Evolutionary conservation across 2,329 filamentous ascomycete species (phyloP), one percentile per base, ranked within the genome.

Genomic region (Pseudofabraea citricarpa): DNA sequence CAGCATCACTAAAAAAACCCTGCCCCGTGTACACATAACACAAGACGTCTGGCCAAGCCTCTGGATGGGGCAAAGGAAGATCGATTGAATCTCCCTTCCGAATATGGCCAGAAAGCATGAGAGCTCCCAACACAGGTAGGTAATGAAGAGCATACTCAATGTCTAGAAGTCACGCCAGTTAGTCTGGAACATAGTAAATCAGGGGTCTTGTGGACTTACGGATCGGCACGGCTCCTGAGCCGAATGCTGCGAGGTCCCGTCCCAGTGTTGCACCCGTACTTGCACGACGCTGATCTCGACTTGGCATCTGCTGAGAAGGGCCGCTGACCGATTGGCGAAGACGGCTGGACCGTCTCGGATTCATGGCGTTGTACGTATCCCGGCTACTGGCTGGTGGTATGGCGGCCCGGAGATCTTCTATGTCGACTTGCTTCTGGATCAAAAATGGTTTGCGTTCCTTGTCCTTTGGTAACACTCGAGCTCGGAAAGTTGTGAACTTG

Each of bases 11-110:
- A 38, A 72, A 45, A 36, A 67, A 63, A 10, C 67, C 68, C 41
- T 69, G 62, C 26, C 73, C 73, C 0, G 72, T 77, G 55, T 81
- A 81, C 20, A 77, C 65, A 52, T 76, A 74, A 4, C 65, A 62
- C n/a, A 79, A 63, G 0, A 77, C 80, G 42, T 75, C 69, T 2
- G 58, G 54, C 79, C 79, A 83, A 6, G 65, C 71, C 40, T 71
- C 69, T 1, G 79, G 77, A 44, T 73, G 66, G 1, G 79, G 79
- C 43, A 83, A 50, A 0, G 78, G 77, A 8, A 83, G 62, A 49
- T 81, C 76, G 40, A 83, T 65, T 2, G 65, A 63, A 52, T 81
- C 78, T 21, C 75, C 72, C 19, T 67, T 65, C 12, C 62, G 61
- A 18, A 81, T 66, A 51, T 74, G 66, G 4, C 73, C 69, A 0